Evolutionary conservation across 257 asterid genomes (phyloP).

Genomic region (Nicotiana paniculata): DNA sequence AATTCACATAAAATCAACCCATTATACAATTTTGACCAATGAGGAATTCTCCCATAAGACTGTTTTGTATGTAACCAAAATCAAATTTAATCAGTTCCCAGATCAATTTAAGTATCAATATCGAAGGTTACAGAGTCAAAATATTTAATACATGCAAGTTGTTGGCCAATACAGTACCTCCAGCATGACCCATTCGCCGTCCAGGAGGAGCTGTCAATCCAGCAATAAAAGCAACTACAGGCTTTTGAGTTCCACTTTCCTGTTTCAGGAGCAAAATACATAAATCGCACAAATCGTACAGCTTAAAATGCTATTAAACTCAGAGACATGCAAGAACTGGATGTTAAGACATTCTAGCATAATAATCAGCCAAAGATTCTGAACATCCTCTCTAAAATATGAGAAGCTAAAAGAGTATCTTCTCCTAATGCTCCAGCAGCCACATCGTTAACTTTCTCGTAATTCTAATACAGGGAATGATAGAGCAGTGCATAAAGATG

Average conservation of each 20-base stretch:
- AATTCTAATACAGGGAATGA: neutral
- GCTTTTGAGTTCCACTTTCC: slow-evolving; percentile 93
- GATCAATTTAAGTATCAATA: neutral
- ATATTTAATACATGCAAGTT: neutral
- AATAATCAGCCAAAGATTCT: neutral
- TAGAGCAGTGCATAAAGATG: neutral
- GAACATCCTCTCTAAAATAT: neutral
- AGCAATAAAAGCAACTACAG: slow-evolving; percentile 89
- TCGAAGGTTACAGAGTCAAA: too few species aligned
- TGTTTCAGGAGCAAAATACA: slow-evolving; percentile 23
- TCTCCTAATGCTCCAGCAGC: neutral
- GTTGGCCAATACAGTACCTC: slow-evolving; percentile 47
- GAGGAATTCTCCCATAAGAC: neutral
- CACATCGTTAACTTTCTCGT: neutral
- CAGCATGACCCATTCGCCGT: slow-evolving; percentile 96
- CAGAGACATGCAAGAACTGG: neutral
- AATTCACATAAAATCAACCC: neutral
- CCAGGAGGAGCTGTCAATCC: slow-evolving; percentile 99
- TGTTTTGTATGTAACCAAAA: neutral
- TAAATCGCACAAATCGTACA: neutral
- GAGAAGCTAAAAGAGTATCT: neutral
- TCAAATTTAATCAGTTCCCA: neutral
- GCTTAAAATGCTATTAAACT: neutral
- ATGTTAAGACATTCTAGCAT: neutral
- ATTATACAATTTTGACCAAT: neutral